Percentiles rank a stretch among this genome's conserved stretches.
These are phyloP conservation scores for Stylosanthes scabra DNA, from an alignment of 331 rosid species.

Conservation along the genomic window DNA sequence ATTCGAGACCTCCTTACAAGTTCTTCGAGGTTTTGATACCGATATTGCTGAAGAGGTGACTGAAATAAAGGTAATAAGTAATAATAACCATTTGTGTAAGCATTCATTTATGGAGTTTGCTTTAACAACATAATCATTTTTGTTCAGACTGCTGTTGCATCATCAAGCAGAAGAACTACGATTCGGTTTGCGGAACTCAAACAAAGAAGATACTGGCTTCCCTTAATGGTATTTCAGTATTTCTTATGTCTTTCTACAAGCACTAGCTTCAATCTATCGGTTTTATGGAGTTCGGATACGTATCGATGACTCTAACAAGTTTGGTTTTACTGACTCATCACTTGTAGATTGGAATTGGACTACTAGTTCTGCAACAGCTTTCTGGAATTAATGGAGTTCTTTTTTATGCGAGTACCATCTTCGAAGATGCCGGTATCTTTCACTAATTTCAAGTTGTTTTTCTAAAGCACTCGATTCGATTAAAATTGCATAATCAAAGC, in stretches of 20 bases:
- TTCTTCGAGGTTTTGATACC: constrained; percentile 87
- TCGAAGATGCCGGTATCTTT: constrained; percentile 74
- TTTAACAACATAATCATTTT: constrained; percentile 33
- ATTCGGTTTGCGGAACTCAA: constrained; percentile 77
- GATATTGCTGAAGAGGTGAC: constrained; percentile 83
- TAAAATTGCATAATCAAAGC: too few relatives aligned
- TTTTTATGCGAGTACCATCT: constrained; percentile 89
- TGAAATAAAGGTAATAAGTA: constrained; percentile 81
- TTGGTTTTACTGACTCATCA: constrained; percentile 42
- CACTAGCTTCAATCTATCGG: constrained; percentile 32
- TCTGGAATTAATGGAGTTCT: constrained; percentile 89
- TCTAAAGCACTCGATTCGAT: too few relatives aligned
- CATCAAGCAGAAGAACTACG: constrained; percentile 66
- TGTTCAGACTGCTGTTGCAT: constrained; percentile 76
- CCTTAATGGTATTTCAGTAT: constrained; percentile 92
- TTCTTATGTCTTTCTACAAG: constrained; percentile 26
- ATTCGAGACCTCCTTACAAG: constrained; percentile 92
- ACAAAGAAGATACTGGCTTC: constrained; percentile 95
- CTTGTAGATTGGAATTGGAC: constrained; percentile 87
- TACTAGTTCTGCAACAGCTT: constrained; percentile 91
- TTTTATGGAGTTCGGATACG: constrained; percentile 28
- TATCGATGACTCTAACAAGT: constrained; percentile 32
- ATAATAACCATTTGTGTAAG: constrained; percentile 26
- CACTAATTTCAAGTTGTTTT: neutral
- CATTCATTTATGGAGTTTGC: constrained; percentile 17